Conservation (phyloP, 805 yeast species). For the Myxozyma geophila region DNA sequence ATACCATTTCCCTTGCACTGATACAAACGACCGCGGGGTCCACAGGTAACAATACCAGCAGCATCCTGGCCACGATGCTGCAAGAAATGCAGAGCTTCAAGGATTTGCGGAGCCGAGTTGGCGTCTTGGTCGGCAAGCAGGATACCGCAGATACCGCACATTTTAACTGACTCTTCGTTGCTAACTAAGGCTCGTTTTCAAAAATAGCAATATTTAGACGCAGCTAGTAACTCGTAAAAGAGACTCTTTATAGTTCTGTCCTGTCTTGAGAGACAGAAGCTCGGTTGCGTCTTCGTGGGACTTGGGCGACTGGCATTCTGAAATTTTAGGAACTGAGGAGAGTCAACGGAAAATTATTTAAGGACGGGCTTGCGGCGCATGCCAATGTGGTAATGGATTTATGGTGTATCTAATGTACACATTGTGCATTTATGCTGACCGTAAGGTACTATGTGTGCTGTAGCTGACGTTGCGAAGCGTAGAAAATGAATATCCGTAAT, state of each 20-base stretch:
- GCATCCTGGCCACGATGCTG: constrained; percentile 99
- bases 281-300: neutral
- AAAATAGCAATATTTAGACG: neutral
- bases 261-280: neutral
- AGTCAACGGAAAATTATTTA: neutral
- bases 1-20: constrained; percentile 99
- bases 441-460: no score
- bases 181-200: no score
- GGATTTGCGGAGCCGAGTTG: constrained; percentile 83
- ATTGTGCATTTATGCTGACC: neutral
- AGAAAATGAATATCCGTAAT: no score
- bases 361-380: neutral
- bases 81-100: constrained; percentile 88
- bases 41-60: constrained; percentile 98
- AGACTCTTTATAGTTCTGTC: neutral
- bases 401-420: neutral
- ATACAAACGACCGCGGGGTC: constrained; percentile 87
- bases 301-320: neutral
- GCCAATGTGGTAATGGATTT: neutral
- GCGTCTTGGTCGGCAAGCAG: constrained; percentile 74
- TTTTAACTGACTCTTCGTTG: constrained; percentile 41
- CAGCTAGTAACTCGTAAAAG: neutral
- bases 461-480: no score
- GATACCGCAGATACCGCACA: constrained; percentile 96
- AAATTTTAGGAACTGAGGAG: neutral